Percentiles rank a stretch among this genome's conserved stretches.
These are phyloP conservation scores for Saposhnikovia divaricata DNA, from an alignment of 129 eudicot genomes.

Conservation along the genomic window DNA sequence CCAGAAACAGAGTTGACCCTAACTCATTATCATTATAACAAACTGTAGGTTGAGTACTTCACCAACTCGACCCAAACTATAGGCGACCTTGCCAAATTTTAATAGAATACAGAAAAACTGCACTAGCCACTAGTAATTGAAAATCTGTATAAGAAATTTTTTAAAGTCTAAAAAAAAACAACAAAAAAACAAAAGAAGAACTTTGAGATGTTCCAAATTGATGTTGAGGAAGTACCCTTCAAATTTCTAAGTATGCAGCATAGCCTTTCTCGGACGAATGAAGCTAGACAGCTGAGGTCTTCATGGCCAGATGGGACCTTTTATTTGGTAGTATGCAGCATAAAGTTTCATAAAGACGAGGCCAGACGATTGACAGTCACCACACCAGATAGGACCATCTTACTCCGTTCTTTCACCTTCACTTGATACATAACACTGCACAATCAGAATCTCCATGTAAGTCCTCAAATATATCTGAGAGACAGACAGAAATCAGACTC, in stretches of 20 bases:
- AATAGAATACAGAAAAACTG: not conserved
- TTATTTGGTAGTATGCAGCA: not conserved
- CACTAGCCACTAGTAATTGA: not conserved
- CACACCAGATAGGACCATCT: constrained; percentile 70
- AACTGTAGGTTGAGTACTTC: not conserved
- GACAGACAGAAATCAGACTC: not conserved
- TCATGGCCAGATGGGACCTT: not conserved
- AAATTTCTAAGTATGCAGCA: not conserved
- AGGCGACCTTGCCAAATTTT: not conserved
- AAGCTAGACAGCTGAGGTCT: not conserved
- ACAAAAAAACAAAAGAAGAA: not conserved
- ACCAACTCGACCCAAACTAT: not conserved
- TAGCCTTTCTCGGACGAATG: not conserved
- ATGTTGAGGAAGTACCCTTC: not conserved
- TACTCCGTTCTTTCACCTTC: constrained; percentile 81
- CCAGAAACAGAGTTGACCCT: not conserved
- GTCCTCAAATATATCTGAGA: not conserved
- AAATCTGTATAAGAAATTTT: not conserved
- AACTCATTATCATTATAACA: not conserved
- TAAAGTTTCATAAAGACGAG: constrained; percentile 47
- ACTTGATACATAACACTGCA: constrained; percentile 84
- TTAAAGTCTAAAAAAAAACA: not conserved
- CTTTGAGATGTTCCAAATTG: not conserved
- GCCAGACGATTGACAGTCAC: constrained; percentile 47
- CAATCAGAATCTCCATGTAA: constrained; percentile 3